Percentiles rank a stretch among this genome's conserved stretches.
Conservation (phyloP, 768 basidiomycete genomes). For the Amanita pallidorosea region DNA sequence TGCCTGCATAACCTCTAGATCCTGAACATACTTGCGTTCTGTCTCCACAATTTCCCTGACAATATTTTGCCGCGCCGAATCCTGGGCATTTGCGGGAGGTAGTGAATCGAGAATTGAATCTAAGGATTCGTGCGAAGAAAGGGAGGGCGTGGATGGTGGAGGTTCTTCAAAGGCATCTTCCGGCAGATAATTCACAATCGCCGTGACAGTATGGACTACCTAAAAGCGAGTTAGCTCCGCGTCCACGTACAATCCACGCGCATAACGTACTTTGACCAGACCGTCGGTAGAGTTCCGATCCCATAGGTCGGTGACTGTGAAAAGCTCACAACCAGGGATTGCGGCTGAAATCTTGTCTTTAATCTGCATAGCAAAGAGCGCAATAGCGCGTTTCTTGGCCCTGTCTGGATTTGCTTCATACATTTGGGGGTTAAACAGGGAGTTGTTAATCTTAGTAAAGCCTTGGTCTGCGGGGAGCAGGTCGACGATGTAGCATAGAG, state of each 20-base stretch:
- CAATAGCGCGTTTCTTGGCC: conserved; percentile 83
- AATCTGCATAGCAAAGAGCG: conserved; percentile 86
- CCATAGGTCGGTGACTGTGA: conserved; percentile 88
- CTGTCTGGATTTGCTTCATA: conserved; percentile 70
- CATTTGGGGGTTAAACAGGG: conserved; percentile 54
- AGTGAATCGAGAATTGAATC: conserved; percentile 43
- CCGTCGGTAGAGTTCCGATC: conserved; percentile 87
- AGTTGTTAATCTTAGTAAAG: conserved; percentile 45
- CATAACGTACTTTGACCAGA: conserved; percentile 72
- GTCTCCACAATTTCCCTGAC: conserved; percentile 89
- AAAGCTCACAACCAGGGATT: conserved; percentile 66
- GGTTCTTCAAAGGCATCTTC: conserved; percentile 54
- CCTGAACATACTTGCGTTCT: conserved; percentile 93
- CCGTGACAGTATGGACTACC: conserved; percentile 86
- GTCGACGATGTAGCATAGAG: conserved; percentile 95
- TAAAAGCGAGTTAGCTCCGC: conserved; percentile 18
- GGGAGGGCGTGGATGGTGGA: conserved; percentile 45
- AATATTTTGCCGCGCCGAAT: conserved; percentile 64
- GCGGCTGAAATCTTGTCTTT: conserved; percentile 46
- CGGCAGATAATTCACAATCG: conserved; percentile 71
- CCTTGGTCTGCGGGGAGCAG: conserved; percentile 62
- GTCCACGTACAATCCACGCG: neutral
- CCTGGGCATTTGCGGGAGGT: conserved; percentile 43
- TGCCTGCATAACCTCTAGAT: conserved; percentile 94
- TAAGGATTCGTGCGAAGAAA: conserved; percentile 46